Conservation (phyloP, 2,329 filamentous ascomycete species). For the Talaromyces sp. region DNA sequence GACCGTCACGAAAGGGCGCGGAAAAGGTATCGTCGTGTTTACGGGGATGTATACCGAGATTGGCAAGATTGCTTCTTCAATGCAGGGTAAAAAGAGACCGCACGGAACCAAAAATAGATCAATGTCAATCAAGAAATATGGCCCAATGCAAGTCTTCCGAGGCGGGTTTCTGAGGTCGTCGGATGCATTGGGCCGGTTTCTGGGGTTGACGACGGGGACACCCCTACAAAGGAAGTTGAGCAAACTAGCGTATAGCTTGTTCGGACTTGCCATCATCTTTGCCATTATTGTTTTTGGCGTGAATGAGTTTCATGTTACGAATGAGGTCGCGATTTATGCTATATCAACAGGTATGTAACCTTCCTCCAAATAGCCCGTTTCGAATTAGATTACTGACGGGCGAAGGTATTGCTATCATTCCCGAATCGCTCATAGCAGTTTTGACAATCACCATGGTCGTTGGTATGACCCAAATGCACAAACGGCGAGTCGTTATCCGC, state of each 20-base stretch:
- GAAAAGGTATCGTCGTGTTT: slow-evolving; percentile 55
- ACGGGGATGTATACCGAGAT: slow-evolving; percentile 62
- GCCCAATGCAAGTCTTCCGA: slow-evolving; percentile 46
- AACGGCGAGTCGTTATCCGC: slow-evolving; percentile 52
- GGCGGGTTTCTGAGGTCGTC: slow-evolving; percentile 48
- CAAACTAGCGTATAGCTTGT: slow-evolving; percentile 78
- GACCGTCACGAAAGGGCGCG: slow-evolving; percentile 58
- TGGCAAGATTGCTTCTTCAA: slow-evolving; percentile 56
- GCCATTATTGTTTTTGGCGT: slow-evolving; percentile 62
- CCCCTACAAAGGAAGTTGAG: slow-evolving; percentile 80
- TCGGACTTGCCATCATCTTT: slow-evolving; percentile 63
- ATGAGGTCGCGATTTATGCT: slow-evolving; percentile 59
- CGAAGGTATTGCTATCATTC: slow-evolving; percentile 56
- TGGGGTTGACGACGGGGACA: slow-evolving; percentile 66
- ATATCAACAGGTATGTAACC: slow-evolving; percentile 47
- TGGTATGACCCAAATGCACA: slow-evolving; percentile 53
- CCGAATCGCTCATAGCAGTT: slow-evolving; percentile 60
- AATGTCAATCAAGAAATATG: slow-evolving; percentile 47
- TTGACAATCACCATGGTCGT: slow-evolving; percentile 60
- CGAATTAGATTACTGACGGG: not conserved
- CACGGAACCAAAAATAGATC: slow-evolving; percentile 31
- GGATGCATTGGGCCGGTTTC: slow-evolving; percentile 52
- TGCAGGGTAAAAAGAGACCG: slow-evolving; percentile 48
- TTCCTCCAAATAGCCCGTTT: not conserved
- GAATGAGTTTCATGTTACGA: slow-evolving; percentile 53